phyloP scores from a whole-genome alignment of 2,329 filamentous ascomycete species.

The Talaromyces sp. region DNA sequence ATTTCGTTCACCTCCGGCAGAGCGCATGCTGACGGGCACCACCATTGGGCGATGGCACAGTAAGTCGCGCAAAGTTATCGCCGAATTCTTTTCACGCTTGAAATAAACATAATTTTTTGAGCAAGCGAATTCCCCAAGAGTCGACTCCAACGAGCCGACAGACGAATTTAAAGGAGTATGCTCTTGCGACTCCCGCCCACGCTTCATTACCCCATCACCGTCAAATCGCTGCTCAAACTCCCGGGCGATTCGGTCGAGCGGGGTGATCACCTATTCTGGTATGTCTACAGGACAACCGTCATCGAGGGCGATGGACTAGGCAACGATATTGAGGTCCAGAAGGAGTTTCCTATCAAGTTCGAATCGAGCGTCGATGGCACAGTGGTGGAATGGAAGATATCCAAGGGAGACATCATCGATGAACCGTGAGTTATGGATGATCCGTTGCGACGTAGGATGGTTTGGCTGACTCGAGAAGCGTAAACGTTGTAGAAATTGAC shows the following conservation, averaged over 20 bases:
- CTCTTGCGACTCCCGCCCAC: constrained; percentile 48
- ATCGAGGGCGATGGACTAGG: constrained; percentile 67
- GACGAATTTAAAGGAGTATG: constrained; percentile 32
- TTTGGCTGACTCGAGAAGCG: constrained; percentile 33
- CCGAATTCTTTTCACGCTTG: neutral
- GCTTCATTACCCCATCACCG: constrained; percentile 88
- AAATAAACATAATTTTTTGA: neutral
- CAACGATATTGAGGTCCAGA: constrained; percentile 65
- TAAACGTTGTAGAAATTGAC: constrained; percentile 69
- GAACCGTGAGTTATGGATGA: constrained; percentile 36
- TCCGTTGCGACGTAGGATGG: neutral
- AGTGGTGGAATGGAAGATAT: constrained; percentile 71
- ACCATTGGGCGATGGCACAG: constrained; percentile 11
- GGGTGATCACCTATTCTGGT: constrained; percentile 76
- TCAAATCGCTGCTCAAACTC: constrained; percentile 76
- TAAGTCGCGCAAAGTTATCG: neutral
- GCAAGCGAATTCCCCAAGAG: neutral
- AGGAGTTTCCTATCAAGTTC: constrained; percentile 72
- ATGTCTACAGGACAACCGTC: constrained; percentile 74
- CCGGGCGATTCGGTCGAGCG: constrained; percentile 71
- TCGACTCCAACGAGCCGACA: neutral
- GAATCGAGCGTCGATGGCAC: constrained; percentile 79
- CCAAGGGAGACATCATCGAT: constrained; percentile 43
- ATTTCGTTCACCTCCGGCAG: constrained; percentile 1
- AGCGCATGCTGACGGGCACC: constrained; percentile 5